These are phyloP conservation scores for Xylaria polymorpha DNA, from an alignment of 2,329 filamentous ascomycete genomes.

Conservation along the genomic window DNA sequence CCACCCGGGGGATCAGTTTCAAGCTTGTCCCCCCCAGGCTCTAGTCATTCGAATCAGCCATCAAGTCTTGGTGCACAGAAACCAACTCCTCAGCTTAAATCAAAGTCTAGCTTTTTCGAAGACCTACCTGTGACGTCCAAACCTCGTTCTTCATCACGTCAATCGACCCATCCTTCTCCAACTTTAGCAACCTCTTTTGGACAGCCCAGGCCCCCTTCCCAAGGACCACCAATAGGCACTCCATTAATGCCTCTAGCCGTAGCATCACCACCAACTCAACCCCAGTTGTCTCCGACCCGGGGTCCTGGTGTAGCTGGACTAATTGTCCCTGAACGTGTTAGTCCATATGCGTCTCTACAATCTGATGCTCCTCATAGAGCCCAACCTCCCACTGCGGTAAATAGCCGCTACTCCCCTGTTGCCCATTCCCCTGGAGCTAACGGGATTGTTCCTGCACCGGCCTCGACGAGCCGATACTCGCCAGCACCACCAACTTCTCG, in stretches of 20 bases:
- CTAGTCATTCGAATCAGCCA: constrained; percentile 53
- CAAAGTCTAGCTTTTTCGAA: constrained; percentile 76
- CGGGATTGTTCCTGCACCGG: constrained; percentile 52
- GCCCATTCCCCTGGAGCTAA: constrained; percentile 55
- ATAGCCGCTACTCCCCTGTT: constrained; percentile 71
- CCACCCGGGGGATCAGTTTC: constrained; percentile 44
- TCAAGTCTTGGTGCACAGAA: constrained; percentile 50
- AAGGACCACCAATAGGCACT: constrained; percentile 43
- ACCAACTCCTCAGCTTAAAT: constrained; percentile 51
- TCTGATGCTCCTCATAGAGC: constrained; percentile 50
- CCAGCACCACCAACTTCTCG: constrained; percentile 58
- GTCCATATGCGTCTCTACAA: constrained; percentile 64
- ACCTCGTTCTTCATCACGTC: constrained; percentile 70
- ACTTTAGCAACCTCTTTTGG: constrained; percentile 52
- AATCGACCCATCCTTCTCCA: constrained; percentile 60
- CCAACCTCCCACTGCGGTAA: constrained; percentile 50
- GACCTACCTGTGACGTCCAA: constrained; percentile 74
- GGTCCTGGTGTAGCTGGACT: constrained; percentile 53
- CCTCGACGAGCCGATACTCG: constrained; percentile 65
- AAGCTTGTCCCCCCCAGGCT: constrained; percentile 52
- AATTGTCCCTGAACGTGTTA: constrained; percentile 64
- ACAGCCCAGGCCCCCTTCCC: constrained; percentile 51
- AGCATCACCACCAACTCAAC: constrained; percentile 35
- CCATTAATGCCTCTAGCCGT: constrained; percentile 42
- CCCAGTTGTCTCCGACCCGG: constrained; percentile 43